These are phyloP conservation scores for Plantago elongata DNA, from an alignment of 257 asterid species.

Conservation along the genomic window DNA sequence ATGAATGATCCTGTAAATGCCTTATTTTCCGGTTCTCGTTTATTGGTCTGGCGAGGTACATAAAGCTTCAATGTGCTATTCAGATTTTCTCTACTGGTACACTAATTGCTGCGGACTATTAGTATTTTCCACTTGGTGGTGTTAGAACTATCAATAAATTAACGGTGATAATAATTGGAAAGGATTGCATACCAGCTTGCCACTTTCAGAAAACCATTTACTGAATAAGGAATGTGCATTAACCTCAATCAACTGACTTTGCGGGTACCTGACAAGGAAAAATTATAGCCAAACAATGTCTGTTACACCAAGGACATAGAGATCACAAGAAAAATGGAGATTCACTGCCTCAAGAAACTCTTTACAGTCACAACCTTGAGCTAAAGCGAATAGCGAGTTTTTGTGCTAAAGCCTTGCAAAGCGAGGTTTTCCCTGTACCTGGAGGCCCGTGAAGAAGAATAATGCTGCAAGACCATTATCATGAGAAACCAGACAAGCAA, in stretches of 20 bases:
- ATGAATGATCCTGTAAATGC: conserved; percentile 6
- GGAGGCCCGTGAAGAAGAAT: conserved; percentile 99
- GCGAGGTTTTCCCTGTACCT: conserved; percentile 98
- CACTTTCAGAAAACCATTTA: conserved; percentile 99
- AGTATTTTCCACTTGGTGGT: background rate
- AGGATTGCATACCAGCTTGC: conserved; percentile 69
- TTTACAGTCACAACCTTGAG: conserved; percentile 48
- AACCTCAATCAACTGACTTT: conserved; percentile 87
- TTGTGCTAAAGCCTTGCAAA: conserved; percentile 96
- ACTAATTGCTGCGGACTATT: background rate
- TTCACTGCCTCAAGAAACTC: background rate
- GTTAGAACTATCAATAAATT: background rate
- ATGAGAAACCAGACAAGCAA: background rate
- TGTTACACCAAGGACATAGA: conserved; percentile 24
- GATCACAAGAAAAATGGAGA: conserved; percentile 5
- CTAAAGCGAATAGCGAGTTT: conserved; percentile 84
- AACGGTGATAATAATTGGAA: conserved; percentile 8
- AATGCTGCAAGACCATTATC: conserved; percentile 53
- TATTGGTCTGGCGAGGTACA: background rate
- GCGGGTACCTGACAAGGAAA: conserved; percentile 58
- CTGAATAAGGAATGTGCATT: conserved; percentile 98
- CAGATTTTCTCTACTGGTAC: background rate
- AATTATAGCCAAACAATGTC: conserved; percentile 12
- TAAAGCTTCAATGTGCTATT: background rate
- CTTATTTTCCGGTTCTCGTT: conserved; percentile 6